Conservation (phyloP, 2,329 filamentous ascomycete genomes). For the Aschersonia sp. region DNA sequence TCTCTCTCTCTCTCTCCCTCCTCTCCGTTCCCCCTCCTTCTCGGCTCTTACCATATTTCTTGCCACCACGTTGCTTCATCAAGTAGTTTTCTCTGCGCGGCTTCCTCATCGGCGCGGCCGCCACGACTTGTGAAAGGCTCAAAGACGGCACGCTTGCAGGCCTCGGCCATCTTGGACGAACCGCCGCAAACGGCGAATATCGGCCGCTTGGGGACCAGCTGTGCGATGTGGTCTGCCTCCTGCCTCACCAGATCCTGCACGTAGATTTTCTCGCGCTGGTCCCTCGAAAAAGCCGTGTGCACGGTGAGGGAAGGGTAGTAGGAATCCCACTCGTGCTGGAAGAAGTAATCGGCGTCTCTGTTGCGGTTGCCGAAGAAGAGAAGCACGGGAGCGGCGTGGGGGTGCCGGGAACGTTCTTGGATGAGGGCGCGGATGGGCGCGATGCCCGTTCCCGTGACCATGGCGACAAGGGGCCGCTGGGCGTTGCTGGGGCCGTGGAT, state of each 20-base stretch:
- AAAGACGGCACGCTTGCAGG: slow-evolving; percentile 35
- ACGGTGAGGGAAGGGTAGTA: slow-evolving; percentile 13
- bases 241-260: slow-evolving; percentile 38
- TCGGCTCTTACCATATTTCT: slow-evolving; percentile 36
- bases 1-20: neutral
- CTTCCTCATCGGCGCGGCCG: slow-evolving; percentile 10
- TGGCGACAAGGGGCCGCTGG: slow-evolving; percentile 50
- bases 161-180: slow-evolving; percentile 41
- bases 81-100: slow-evolving; percentile 22
- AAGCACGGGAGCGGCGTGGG: slow-evolving; percentile 25
- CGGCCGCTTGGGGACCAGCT: slow-evolving; percentile 21
- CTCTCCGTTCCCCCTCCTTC: neutral
- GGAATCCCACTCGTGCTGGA: slow-evolving; percentile 54
- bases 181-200: slow-evolving; percentile 42
- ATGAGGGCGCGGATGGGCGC: slow-evolving; percentile 72
- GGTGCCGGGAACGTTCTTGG: slow-evolving; percentile 45
- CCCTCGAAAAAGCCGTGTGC: slow-evolving; percentile 33
- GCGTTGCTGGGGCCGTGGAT: slow-evolving; percentile 22
- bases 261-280: slow-evolving; percentile 34
- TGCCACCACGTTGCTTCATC: slow-evolving; percentile 33
- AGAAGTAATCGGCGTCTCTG: slow-evolving; percentile 63
- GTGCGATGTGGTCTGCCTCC: slow-evolving; percentile 18
- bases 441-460: slow-evolving; percentile 76
- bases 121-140: slow-evolving; percentile 28
- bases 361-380: slow-evolving; percentile 83